Conservation (phyloP, 305 asterid genomes). For the Coffea humblotiana region DNA sequence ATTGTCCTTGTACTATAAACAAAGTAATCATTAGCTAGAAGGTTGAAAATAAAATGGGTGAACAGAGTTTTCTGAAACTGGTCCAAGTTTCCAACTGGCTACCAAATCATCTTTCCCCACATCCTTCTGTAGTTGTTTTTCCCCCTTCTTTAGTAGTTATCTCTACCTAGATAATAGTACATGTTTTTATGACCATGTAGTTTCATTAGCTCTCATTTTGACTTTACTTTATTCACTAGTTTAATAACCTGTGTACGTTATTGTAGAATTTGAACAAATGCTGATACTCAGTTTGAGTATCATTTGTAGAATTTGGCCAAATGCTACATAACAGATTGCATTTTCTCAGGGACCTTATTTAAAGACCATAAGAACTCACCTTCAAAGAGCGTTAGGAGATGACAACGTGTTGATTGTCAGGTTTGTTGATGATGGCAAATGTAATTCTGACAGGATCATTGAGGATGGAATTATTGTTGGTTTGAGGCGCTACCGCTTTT, state of each 20-base stretch:
- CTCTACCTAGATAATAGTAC: too few species aligned
- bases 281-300: background rate
- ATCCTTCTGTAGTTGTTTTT: too few species aligned
- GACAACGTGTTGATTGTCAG: slow-evolving; percentile 67
- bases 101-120: too few species aligned
- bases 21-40: background rate
- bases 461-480: slow-evolving; percentile 70
- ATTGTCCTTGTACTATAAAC: background rate
- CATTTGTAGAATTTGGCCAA: background rate
- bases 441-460: slow-evolving; percentile 27
- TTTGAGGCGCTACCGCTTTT: slow-evolving; percentile 53
- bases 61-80: too few species aligned
- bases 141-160: too few species aligned
- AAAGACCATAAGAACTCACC: slow-evolving; percentile 50
- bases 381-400: slow-evolving; percentile 71
- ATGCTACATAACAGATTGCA: background rate
- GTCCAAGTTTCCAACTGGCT: too few species aligned
- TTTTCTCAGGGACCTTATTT: slow-evolving; percentile 72
- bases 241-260: too few species aligned
- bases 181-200: too few species aligned
- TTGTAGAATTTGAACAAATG: background rate
- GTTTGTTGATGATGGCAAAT: slow-evolving; percentile 38
- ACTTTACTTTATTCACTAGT: too few species aligned
- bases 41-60: background rate
- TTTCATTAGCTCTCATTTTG: too few species aligned